Evolutionary conservation across 352 stramenopile genomes (phyloP).

Genomic region (Aphanomyces cochlioides): DNA sequence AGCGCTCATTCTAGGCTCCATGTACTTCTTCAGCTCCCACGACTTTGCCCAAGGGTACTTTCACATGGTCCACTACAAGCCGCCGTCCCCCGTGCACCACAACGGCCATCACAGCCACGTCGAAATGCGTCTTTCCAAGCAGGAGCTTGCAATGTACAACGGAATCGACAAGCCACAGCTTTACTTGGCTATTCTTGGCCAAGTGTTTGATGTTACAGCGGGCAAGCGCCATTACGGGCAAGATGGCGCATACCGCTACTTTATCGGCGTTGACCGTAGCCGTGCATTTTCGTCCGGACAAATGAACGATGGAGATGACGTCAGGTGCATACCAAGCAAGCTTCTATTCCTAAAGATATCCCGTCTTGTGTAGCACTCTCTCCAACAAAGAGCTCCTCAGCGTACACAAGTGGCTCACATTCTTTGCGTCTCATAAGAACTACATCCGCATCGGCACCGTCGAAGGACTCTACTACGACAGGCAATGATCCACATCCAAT

Average conservation of each 20-base stretch:
- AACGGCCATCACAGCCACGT: no score
- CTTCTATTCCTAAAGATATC: neutral
- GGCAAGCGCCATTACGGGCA: slow-evolving; percentile 13
- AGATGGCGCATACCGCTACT: slow-evolving; percentile 18
- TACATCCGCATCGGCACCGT: slow-evolving; percentile 25
- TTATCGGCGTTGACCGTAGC: slow-evolving; percentile 25
- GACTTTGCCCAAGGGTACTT: neutral
- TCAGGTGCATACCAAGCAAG: slow-evolving; percentile 1
- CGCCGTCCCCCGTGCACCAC: neutral
- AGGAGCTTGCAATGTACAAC: slow-evolving; percentile 15
- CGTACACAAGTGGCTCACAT: slow-evolving; percentile 25
- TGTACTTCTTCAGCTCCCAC: slow-evolving; percentile 25
- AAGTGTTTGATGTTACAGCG: slow-evolving; percentile 26
- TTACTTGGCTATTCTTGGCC: slow-evolving; percentile 21
- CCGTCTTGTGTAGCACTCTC: slow-evolving; percentile 1
- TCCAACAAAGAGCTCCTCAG: slow-evolving; percentile 18
- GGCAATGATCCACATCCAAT: neutral
- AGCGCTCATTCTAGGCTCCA: slow-evolving; percentile 4
- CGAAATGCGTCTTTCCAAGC: slow-evolving; percentile 8
- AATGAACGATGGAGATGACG: slow-evolving; percentile 20
- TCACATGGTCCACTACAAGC: neutral
- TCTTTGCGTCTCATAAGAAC: slow-evolving; percentile 21
- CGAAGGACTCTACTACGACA: slow-evolving; percentile 29
- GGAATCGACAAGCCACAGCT: slow-evolving; percentile 13
- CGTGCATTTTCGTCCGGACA: slow-evolving; percentile 20